Conservation (phyloP, 129 eudicot species). For the Flaveria sonorensis region DNA sequence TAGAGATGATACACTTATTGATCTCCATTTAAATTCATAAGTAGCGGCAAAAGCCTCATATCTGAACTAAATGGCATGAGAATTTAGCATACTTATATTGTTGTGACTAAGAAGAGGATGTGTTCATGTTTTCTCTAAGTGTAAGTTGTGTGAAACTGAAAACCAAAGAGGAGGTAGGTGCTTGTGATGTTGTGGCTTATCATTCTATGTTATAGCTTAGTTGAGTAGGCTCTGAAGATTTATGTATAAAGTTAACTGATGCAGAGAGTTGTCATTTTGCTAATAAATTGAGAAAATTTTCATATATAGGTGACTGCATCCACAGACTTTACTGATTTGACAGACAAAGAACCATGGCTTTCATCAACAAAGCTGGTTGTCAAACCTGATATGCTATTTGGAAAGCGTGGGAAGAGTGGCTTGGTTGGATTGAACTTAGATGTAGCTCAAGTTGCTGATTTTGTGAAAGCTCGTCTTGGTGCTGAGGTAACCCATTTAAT, state of each 20-base stretch:
- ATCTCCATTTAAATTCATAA: neutral
- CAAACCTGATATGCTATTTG: slow-evolving; percentile 92
- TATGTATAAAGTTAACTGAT: neutral
- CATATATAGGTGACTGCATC: slow-evolving; percentile 57
- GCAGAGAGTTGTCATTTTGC: neutral
- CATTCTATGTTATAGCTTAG: neutral
- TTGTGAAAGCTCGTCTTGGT: slow-evolving; percentile 78
- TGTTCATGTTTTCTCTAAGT: neutral
- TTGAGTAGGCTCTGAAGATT: neutral
- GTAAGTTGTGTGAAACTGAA: neutral
- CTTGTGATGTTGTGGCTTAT: neutral
- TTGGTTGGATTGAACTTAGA: slow-evolving; percentile 79
- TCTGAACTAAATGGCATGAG: neutral
- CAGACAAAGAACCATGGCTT: slow-evolving; percentile 78
- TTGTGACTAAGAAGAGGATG: neutral
- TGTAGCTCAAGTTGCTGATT: slow-evolving; percentile 81
- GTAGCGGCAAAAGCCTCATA: neutral
- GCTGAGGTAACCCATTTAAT: slow-evolving; percentile 51
- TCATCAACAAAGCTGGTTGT: slow-evolving; percentile 85
- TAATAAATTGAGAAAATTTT: neutral
- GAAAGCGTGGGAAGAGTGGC: slow-evolving; percentile 95
- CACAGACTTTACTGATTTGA: slow-evolving; percentile 68
- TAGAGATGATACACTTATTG: neutral
- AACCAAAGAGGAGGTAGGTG: neutral
- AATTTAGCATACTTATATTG: neutral